Percentiles rank a stretch among this genome's conserved stretches.
phyloP scores from a whole-genome alignment of 2,329 filamentous ascomycete species.

The Botryotinia narcissicola region DNA sequence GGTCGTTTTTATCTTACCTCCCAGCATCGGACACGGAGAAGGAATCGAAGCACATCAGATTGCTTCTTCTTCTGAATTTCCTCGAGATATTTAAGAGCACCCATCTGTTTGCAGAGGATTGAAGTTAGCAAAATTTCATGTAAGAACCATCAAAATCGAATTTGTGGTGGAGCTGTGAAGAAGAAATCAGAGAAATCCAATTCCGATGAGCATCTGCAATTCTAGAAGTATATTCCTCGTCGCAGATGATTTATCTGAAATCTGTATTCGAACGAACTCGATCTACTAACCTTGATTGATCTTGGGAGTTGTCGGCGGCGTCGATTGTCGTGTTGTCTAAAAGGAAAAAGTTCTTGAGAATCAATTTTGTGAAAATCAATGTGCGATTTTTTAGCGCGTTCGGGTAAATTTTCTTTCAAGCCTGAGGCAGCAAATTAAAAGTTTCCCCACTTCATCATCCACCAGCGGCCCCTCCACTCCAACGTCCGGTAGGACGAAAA shows the following conservation, averaged over 20 bases:
- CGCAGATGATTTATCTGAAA: not conserved
- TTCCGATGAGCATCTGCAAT: not conserved
- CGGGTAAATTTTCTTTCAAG: not conserved
- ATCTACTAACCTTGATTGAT: conserved; percentile 18
- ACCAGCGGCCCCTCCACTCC: not conserved
- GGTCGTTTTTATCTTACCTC: conserved; percentile 69
- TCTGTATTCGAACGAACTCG: not conserved
- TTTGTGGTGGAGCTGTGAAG: not conserved
- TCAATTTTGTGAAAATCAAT: conserved; percentile 2
- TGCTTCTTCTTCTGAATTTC: conserved; percentile 99
- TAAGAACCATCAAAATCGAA: not conserved
- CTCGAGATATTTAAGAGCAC: conserved; percentile 99
- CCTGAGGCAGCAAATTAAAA: not conserved
- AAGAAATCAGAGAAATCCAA: not conserved
- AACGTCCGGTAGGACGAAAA: not conserved
- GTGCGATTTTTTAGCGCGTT: conserved; percentile 10
- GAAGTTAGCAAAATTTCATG: conserved; percentile 1
- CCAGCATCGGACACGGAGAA: conserved; percentile 99
- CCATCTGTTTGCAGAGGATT: conserved; percentile 46
- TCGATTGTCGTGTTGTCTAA: conserved; percentile 21
- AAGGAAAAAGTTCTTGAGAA: conserved; percentile 3
- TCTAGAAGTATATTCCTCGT: not conserved
- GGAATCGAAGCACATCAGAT: conserved; percentile 99
- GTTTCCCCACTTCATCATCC: not conserved
- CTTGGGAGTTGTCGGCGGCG: conserved; percentile 19